Evolutionary conservation across 208 protist species (phyloP).

Genomic region (Porcisia hertigi): DNA sequence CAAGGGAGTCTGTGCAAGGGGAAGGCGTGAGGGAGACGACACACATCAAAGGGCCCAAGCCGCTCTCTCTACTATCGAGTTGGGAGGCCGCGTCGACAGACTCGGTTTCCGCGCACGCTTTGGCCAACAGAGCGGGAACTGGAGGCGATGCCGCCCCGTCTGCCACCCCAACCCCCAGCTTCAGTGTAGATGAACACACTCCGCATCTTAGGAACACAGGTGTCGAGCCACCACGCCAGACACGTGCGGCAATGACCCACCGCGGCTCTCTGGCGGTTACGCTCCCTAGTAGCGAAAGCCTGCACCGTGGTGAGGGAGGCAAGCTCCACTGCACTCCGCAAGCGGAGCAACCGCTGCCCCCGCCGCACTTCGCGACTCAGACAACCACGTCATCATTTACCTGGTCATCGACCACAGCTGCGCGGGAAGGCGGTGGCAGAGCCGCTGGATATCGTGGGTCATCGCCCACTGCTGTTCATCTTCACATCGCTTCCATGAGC

Average conservation of each 20-base stretch:
- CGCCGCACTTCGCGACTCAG: slow-evolving; percentile 10
- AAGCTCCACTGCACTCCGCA: background rate
- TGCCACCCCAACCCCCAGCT: background rate
- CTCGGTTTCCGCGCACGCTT: slow-evolving; percentile 9
- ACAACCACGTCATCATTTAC: background rate
- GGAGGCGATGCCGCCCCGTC: background rate
- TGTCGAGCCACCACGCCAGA: background rate
- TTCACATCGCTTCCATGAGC: background rate
- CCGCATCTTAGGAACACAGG: background rate
- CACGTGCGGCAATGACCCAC: background rate
- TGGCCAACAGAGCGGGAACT: background rate
- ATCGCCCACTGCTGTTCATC: background rate
- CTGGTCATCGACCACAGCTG: background rate
- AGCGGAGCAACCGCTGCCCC: background rate
- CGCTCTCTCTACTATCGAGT: background rate
- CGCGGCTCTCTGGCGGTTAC: slow-evolving; percentile 2
- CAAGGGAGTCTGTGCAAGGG: background rate
- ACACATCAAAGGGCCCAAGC: background rate
- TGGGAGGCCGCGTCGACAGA: slow-evolving; percentile 2
- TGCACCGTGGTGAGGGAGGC: background rate
- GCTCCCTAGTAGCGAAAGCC: background rate
- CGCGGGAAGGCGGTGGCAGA: background rate
- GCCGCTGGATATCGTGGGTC: background rate
- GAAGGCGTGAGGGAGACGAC: background rate
- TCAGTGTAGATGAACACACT: too few species aligned